Evolutionary conservation across 441 rosid genomes (phyloP), one percentile per base, ranked within the genome.

Genomic region (Dalechampia spathulata): DNA sequence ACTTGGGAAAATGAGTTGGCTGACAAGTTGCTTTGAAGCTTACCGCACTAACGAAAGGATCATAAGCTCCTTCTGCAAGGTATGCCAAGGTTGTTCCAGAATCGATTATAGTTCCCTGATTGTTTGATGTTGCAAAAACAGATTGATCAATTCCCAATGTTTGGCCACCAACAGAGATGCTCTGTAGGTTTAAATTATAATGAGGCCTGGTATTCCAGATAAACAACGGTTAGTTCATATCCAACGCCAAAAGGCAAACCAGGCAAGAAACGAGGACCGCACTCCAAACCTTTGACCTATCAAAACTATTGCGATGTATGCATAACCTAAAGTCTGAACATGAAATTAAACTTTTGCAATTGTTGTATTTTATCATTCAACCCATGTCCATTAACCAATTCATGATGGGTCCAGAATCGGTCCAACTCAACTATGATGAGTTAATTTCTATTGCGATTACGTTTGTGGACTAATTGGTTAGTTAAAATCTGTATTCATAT

Each of bases 41-140:
- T 81, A 87, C 99, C 32, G 97, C 94, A 49, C 51, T 74, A 55
- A 85, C 64, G 19, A 94, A 75, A 59, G 90, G 80, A 69, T 68
- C 63, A 66, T 87, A 90, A 25, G 92, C 94, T 62, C 66, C 77
- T 63, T 81, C 98, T 25, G 92, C 79, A 43, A 94, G 90, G 79
- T 87, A 94, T 3, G 99, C 95, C 71, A 94, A 72, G 61, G 99
- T 87, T 55, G 99, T 94, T 51, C 99, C 98, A 7, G 96, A 86
- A 71, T 94, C 98, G 34, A 90, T 65, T 62, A 94, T 90, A 4
- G 99, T 94, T 71, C 99, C 98, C 55, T 71, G 81, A 66, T 65
- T 85, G 56, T 49, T 75, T 67, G 95, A 76, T 25, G 99, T 78
- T 36, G 76, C 71, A 63, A 94, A 94, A 34, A 82, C 87, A 0